Conservation (phyloP, 139 green algal genomes). For the Asterochloris erici region DNA sequence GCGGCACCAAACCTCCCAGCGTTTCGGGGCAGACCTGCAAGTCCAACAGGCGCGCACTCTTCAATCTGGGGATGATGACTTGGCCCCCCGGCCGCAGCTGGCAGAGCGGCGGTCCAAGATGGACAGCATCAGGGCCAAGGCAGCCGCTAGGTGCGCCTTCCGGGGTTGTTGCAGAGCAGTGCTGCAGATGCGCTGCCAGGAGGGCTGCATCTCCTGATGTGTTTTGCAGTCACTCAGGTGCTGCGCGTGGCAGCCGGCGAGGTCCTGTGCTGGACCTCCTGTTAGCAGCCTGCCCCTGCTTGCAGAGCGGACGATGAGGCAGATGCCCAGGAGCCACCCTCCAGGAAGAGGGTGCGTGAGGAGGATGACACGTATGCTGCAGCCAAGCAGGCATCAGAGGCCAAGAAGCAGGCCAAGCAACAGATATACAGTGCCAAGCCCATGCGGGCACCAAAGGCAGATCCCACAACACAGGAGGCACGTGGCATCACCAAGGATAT, state of each 20-base stretch:
- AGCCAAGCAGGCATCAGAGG: constrained; percentile 28
- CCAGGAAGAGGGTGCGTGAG: constrained; percentile 28
- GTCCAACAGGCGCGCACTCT: constrained; percentile 24
- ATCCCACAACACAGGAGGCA: constrained; percentile 39
- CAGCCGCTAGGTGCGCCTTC: background rate
- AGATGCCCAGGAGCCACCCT: background rate
- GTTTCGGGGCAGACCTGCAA: constrained; percentile 63
- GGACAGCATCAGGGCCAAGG: constrained; percentile 52
- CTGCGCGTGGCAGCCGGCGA: background rate
- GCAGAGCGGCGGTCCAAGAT: constrained; percentile 66
- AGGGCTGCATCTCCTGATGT: background rate
- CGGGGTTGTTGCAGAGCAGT: background rate
- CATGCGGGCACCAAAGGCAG: constrained; percentile 52
- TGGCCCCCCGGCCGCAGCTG: constrained; percentile 59
- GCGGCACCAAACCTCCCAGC: constrained; percentile 50
- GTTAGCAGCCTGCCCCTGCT: background rate
- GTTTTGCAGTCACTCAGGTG: background rate
- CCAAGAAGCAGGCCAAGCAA: constrained; percentile 57
- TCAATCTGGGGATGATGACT: constrained; percentile 64
- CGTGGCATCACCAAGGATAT: constrained; percentile 76
- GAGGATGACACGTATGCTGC: constrained; percentile 75
- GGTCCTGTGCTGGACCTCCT: background rate
- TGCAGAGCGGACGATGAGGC: constrained; percentile 1
- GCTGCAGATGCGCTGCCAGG: background rate
- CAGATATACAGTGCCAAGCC: constrained; percentile 25